These are phyloP conservation scores for Termitomyces titanicus DNA, from an alignment of 768 basidiomycete species.

Conservation along the genomic window DNA sequence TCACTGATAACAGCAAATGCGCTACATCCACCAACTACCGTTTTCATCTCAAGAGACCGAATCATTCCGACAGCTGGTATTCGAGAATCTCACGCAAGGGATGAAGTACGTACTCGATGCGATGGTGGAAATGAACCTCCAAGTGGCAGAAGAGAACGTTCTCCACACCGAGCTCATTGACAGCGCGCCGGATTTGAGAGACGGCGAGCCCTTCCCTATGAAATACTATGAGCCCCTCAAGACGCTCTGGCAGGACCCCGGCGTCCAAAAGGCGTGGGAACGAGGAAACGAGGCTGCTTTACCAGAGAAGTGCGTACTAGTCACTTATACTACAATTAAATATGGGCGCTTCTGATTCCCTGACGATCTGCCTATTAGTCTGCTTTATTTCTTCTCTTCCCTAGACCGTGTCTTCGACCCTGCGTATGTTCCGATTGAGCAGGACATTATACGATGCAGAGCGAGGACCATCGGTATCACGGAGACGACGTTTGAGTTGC, in stretches of 20 bases:
- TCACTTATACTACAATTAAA: not conserved
- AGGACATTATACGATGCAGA: conserved; percentile 84
- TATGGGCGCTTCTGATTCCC: not conserved
- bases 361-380: conserved; percentile 31
- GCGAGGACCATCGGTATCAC: conserved; percentile 91
- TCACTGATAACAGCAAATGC: conserved; percentile 76
- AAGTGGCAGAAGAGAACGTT: conserved; percentile 59
- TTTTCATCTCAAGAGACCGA: conserved; percentile 85
- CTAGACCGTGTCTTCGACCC: conserved; percentile 79
- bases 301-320: conserved; percentile 70
- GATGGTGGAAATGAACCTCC: conserved; percentile 85
- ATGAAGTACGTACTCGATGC: conserved; percentile 80
- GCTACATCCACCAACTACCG: conserved; percentile 84
- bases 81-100: conserved; percentile 87
- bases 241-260: conserved; percentile 72
- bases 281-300: conserved; percentile 89
- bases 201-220: conserved; percentile 77
- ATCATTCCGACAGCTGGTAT: conserved; percentile 86
- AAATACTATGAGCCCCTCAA: conserved; percentile 65
- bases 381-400: conserved; percentile 74
- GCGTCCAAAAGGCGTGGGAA: conserved; percentile 70
- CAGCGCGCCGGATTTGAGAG: conserved; percentile 65
- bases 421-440: conserved; percentile 70
- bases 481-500: conserved; percentile 78
- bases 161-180: conserved; percentile 61